Base-by-base conservation (phyloP, 83 land plant genomes). In the Larix sibirica region DNA sequence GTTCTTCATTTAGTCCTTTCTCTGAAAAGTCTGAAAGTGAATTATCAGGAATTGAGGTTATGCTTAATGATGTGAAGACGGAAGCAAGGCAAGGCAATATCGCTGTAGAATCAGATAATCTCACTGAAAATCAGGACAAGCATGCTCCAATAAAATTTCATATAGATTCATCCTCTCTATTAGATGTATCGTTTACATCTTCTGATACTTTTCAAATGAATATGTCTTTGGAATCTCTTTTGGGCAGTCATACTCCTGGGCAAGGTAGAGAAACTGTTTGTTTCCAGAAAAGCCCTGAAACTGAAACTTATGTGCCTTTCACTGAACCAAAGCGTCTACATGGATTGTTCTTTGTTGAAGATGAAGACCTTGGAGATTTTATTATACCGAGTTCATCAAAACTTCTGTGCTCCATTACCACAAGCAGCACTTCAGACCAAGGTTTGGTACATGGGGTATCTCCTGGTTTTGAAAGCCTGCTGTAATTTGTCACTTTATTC, bases 361-460 rank as follows among this genome's bases (percentile, higher is more conserved):
- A 71, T 71, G 76, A 71, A 40, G 76, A 44, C 76, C 50, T 71
- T 71, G 76, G 76, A 40, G 76, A 71, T 14, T 71, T 71, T 36
- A 71, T 71, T 40, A 71, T 20, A 40, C 50, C 47, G 2, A 44
- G 24, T 42, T 13, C 76, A 40, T 40, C 76, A 71, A 36, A 42
- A 17, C 40, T 36, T 12, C 21, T 71, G 38, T 38, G 76, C 47
- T 71, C 76, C 14, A 44, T 40, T 38, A 71, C 54, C 20, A 4
- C 54, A 40, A n/a, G 50, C n/a, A 42, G 42, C n/a, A n/a, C 54
- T 18, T 71, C 50, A 71, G 42, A 71, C n/a, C 54, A 71, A 71
- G 76, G 76, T 10, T 38, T 40, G 3, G 4, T 42, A 71, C 24
- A 20, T 20, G 54, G 50, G 26, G 6, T 71, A 40, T 71, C 76